Conservation (phyloP, 306 rosid species). For the Dryas alaskensis region DNA sequence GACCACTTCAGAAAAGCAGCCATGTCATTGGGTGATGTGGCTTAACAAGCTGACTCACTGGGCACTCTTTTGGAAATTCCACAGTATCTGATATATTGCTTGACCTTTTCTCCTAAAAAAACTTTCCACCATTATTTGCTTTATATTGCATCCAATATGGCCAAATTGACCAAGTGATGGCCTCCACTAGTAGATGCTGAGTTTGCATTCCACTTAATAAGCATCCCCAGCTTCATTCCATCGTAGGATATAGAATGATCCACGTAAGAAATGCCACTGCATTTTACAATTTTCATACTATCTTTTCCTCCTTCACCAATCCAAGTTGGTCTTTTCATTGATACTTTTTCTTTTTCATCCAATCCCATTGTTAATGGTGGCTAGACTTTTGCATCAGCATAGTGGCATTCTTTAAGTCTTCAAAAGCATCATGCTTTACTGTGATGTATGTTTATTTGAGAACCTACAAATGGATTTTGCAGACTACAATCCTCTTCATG, state of each 20-base stretch:
- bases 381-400: slow-evolving; percentile 29
- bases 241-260: slow-evolving; percentile 41
- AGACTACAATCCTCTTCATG: background rate
- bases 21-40: slow-evolving; percentile 48
- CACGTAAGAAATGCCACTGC: slow-evolving; percentile 27
- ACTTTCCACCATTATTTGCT: slow-evolving; percentile 31
- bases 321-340: slow-evolving; percentile 9
- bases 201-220: slow-evolving; percentile 73
- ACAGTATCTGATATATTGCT: slow-evolving; percentile 28
- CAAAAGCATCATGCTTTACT: slow-evolving; percentile 32
- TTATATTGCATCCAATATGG: slow-evolving; percentile 36
- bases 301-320: slow-evolving; percentile 6
- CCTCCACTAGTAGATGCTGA: slow-evolving; percentile 65
- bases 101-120: slow-evolving; percentile 3
- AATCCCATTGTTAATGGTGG: slow-evolving; percentile 33
- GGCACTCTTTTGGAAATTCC: slow-evolving; percentile 41
- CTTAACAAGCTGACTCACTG: slow-evolving; percentile 43
- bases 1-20: slow-evolving; percentile 23
- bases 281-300: background rate
- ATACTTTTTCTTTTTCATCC: slow-evolving; percentile 15
- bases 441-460: background rate
- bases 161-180: slow-evolving; percentile 60
- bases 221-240: slow-evolving; percentile 50
- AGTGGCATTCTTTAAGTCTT: slow-evolving; percentile 15
- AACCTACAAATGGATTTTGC: slow-evolving; percentile 6